Evolutionary conservation across 495 filamentous ascomycete species (phyloP), one percentile per base, ranked within the genome.

Genomic region (Lasiosphaeria ovina): DNA sequence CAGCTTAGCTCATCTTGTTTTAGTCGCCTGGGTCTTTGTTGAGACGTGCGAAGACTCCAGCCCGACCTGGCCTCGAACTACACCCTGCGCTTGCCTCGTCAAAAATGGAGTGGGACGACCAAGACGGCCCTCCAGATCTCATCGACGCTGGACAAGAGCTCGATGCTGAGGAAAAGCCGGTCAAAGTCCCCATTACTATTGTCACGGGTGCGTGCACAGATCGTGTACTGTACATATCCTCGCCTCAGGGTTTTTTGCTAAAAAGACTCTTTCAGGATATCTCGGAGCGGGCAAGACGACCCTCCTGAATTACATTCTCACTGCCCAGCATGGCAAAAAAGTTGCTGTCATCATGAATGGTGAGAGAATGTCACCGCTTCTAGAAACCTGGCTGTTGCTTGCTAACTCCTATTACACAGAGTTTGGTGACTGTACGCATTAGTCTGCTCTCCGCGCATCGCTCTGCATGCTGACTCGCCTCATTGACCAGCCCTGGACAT

Each of bases 321-420:
- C 85, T 24, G 92, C 92, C 62, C 86, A 91, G 56, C 94, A 98
- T 82, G 93, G 93, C 69, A 98, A 97, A 80, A 94, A 88, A 71
- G 92, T 98, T 71, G 94, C 94, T 9, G 94, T 98, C 33, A 98
- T 98, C 59, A 84, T 98, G 77, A 98, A 98, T 73, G 93, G 91
- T 85, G 70, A 60, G 64, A n/a, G 6, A 40, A 9, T 14, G 0
- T 42, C 8, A 42, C 12, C 12, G 2, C 5, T 14, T 47, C 11
- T n/a, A 11, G 5, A 42, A 40, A 3, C 16, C 0, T 38, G 3
- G 36, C n/a, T 35, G n/a, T 7, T 35, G 40, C 11, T 38, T n/a
- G 31, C 32, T 35, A 40, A 42, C 8, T 38, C 35, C 1, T 45
- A 42, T 3, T 12, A 5, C 6, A 4, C 63, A 95, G 91, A 98